Base-by-base conservation (phyloP, 768 basidiomycete species). In the Boletellus ananiceps region DNA sequence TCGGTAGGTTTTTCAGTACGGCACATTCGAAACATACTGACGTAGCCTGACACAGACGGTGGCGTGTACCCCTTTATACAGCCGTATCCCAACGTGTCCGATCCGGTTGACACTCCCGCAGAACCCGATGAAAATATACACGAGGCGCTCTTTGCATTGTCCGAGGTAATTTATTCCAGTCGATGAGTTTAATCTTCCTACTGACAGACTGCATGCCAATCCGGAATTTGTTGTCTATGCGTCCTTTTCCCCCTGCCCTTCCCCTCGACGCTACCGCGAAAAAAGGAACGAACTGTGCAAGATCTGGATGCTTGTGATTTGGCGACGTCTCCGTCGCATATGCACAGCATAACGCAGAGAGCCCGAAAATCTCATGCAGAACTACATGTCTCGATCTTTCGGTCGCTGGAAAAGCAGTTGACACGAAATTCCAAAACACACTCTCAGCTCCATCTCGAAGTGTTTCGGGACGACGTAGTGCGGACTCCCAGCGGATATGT, bases 371-470 rank as follows among this genome's bases (percentile, higher is more conserved):
- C 57, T 2, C 60, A 67, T 27, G 48, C 50, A 38, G 65, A 62
- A 23, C 37, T 65, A 16, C 58, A 54, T 25, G 21, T 34, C 19
- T 33, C 40, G 12, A 52, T 54, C 37, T 48, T 52, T 47, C 55
- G 32, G 19, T 37, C 7, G n/a, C 40, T 51, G 38, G 55, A 37
- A 32, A 60, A 54, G 29, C 47, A 15, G 33, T 54, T 27, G 1
- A 50, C 32, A 18, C 50, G 39, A 33, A 36, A 19, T 3, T 23
- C 67, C 55, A 73, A 64, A 50, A 66, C 63, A n/a, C 73, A 74
- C 40, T 33, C 45, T n/a, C 62, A 70, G 14, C 64, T 73, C 13
- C 71, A 72, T 41, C 25, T 31, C 2, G 57, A 60, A 23, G 64
- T 73, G 5, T 73, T 71, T 33, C 58, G 57, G 21, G 51, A 59